Evolutionary conservation across 768 basidiomycete species (phyloP).

Genomic region (Lactarius sanguifluus): DNA sequence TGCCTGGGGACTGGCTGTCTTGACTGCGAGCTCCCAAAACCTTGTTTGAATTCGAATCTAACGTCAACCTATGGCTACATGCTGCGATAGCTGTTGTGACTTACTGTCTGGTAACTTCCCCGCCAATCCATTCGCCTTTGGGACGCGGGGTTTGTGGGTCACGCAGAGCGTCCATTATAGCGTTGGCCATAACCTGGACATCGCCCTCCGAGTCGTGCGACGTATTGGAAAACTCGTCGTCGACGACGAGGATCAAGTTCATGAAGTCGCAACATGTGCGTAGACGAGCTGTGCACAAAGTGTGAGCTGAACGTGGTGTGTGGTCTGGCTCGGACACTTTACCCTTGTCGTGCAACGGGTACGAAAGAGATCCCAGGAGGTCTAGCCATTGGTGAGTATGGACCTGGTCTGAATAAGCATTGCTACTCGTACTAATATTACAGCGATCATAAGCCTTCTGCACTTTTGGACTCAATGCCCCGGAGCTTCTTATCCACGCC

Average conservation of each 20-base stretch:
- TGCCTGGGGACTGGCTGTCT: conserved; percentile 8
- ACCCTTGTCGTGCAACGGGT: conserved; percentile 21
- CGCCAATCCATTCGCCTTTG: conserved; percentile 15
- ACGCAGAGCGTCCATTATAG: conserved; percentile 22
- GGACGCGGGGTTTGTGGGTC: conserved; percentile 11
- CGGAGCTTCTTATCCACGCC: conserved; percentile 23
- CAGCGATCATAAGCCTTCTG: conserved; percentile 20
- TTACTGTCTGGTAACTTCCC: conserved; percentile 25
- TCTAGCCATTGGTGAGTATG: conserved; percentile 10
- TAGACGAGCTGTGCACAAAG: conserved; percentile 11
- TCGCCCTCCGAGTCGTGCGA: background rate
- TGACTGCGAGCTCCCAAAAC: conserved; percentile 23
- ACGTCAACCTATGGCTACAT: background rate
- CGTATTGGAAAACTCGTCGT: conserved; percentile 25
- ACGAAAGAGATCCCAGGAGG: conserved; percentile 27
- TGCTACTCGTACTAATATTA: conserved; percentile 24
- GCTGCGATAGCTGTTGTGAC: background rate
- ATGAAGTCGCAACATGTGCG: conserved; percentile 18
- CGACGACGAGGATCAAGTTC: conserved; percentile 13
- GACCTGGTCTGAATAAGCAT: background rate
- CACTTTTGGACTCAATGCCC: conserved; percentile 15
- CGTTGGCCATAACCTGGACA: conserved; percentile 9
- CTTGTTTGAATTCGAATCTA: conserved; percentile 6
- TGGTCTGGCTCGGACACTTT: too few species aligned
- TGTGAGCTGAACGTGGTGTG: background rate